Conservation (phyloP, 345 rosid species). For the Arabis hirsuta region DNA sequence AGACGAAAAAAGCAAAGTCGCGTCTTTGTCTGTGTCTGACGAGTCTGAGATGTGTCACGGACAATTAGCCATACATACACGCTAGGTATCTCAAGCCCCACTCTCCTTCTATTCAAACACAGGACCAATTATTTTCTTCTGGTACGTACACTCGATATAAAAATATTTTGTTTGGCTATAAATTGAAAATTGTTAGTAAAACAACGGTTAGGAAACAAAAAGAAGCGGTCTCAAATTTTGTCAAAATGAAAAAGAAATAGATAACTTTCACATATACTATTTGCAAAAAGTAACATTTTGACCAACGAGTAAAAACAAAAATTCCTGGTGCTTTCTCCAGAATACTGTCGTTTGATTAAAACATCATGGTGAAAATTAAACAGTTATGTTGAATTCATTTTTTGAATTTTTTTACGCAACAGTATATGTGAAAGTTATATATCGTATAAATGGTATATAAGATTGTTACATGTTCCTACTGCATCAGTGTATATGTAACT, state of each 20-base stretch:
- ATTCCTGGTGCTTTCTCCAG: slow-evolving; percentile 1
- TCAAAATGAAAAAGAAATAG: slow-evolving; percentile 12
- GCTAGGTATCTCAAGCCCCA: slow-evolving; percentile 39
- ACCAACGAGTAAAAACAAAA: slow-evolving; percentile 13
- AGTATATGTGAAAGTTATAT: neutral
- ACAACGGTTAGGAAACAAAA: slow-evolving; percentile 4
- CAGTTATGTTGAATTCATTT: neutral
- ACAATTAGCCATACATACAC: slow-evolving; percentile 36
- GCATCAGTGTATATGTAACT: too few species aligned
- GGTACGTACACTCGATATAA: neutral
- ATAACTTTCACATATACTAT: slow-evolving; percentile 7
- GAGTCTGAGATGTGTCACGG: slow-evolving; percentile 43
- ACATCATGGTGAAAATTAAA: slow-evolving; percentile 12
- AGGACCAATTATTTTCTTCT: slow-evolving; percentile 32
- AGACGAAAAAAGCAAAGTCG: slow-evolving; percentile 39
- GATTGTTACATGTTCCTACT: too few species aligned
- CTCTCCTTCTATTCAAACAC: slow-evolving; percentile 30
- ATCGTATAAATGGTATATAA: too few species aligned
- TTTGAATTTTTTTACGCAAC: neutral
- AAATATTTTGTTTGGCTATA: slow-evolving; percentile 13
- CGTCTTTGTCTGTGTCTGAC: slow-evolving; percentile 41
- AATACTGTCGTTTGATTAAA: slow-evolving; percentile 17
- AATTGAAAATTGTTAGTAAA: neutral
- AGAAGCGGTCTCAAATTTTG: slow-evolving; percentile 1
- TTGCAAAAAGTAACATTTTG: slow-evolving; percentile 28